Conservation (phyloP, 306 rosid species). For the Prunus dulcis region DNA sequence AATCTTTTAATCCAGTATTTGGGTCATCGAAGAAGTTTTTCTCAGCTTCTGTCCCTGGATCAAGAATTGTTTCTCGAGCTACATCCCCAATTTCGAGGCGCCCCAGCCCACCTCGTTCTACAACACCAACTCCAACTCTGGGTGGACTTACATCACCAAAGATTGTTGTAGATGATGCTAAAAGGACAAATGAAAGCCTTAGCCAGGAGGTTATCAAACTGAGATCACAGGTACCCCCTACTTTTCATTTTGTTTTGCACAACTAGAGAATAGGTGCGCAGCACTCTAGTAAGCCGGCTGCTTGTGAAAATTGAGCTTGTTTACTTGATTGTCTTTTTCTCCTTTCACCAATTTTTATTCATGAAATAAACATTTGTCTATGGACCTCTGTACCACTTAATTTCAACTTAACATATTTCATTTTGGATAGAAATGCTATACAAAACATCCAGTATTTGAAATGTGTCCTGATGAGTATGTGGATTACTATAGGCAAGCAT, state of each 20-base stretch:
- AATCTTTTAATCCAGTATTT: conserved; percentile 93
- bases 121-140: conserved; percentile 96
- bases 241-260: not conserved
- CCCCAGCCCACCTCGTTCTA: conserved; percentile 98
- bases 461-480: not conserved
- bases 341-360: not conserved
- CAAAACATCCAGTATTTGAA: not conserved
- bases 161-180: conserved; percentile 80
- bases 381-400: not conserved
- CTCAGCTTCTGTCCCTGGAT: conserved; percentile 99
- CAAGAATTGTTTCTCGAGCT: conserved; percentile 98
- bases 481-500: not conserved
- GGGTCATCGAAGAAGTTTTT: conserved; percentile 98
- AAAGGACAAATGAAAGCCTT: conserved; percentile 83
- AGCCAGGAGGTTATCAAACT: conserved; percentile 91
- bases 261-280: not conserved
- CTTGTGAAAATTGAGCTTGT: not conserved
- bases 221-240: conserved; percentile 70
- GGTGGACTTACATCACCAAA: conserved; percentile 98
- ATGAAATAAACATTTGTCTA: not conserved
- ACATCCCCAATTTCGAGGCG: conserved; percentile 98
- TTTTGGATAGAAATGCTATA: not conserved
- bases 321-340: not conserved
- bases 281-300: not conserved
- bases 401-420: not conserved